A percentile compares a stretch with the other conserved stretches of the same genome.
Conservation (phyloP, 768 basidiomycete species). For the Podaxis sp. region DNA sequence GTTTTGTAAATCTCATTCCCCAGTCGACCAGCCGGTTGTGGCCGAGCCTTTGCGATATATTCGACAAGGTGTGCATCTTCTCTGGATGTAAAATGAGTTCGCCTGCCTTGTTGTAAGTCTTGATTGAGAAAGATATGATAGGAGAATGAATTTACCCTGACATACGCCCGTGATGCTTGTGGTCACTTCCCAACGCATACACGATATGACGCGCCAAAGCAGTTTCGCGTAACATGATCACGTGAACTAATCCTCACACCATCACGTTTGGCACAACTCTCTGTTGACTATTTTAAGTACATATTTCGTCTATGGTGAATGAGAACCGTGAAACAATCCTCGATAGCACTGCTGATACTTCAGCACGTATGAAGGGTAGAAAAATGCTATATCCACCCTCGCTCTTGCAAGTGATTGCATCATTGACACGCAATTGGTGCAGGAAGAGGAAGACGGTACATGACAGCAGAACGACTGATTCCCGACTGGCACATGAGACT, state of each 20-base stretch:
- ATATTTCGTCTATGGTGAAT: too few species aligned
- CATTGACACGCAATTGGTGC: not conserved
- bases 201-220: not conserved
- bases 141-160: not conserved
- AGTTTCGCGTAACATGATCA: not conserved
- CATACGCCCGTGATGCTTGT: not conserved
- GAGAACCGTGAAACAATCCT: not conserved
- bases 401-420: not conserved
- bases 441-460: not conserved
- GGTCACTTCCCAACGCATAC: not conserved
- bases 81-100: not conserved
- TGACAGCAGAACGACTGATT: not conserved
- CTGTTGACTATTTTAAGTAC: too few species aligned
- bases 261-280: too few species aligned
- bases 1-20: not conserved
- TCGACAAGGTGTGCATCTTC: conserved; percentile 1
- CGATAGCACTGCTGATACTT: too few species aligned
- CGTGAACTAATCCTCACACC: not conserved
- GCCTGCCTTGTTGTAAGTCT: not conserved
- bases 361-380: too few species aligned
- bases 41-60: not conserved
- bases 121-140: not conserved
- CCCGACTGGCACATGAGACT: not conserved
- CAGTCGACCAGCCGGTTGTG: not conserved
- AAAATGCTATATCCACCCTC: too few species aligned